Evolutionary conservation across 2,329 filamentous ascomycete species (phyloP), one percentile per base, ranked within the genome.

Genomic region (Sphaceloma murrayae): DNA sequence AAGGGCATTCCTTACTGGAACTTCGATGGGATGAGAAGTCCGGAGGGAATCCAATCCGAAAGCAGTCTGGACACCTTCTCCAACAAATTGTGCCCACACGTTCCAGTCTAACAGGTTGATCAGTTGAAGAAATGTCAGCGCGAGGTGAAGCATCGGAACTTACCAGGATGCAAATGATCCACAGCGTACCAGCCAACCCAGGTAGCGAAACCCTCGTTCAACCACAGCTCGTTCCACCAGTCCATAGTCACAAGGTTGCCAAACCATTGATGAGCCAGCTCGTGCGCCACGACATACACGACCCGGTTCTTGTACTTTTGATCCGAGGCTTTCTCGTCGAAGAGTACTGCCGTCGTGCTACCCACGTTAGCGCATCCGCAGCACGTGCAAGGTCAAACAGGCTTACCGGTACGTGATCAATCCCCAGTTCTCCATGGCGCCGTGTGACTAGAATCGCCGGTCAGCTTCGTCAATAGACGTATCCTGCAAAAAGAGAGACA

Each of bases 261-360:
- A 55, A 94, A 94, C 88, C 88, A 94, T 67, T 94, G 87, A 59
- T 94, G 87, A 46, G 88, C 91, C 50, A 98, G 73, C 64, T 98
- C 91, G 65, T 98, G 91, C n/a, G 91, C 89, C 40, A 96, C 88
- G 46, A 96, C 88, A 57, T 98, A 96, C 22, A 91, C 91, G 51
- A 98, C 83, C 27, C 88, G 77, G 62, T 94, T 95, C 65, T 87
- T 88, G 68, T 89, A 95, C 52, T 80, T 79, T 31, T 85, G 79
- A 60, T 95, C 89, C 0, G 89, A 95, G 38, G 82, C 84, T 60
- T 86, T 80, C 62, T 94, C 86, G 57, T 98, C 89, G 58, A 91
- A 98, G n/a, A 98, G 74, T 19, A 98, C 82, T 40, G 91, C 88
- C 8, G 89, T 96, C 8, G 89, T 94, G 52, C 64, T 46, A 33